Base-by-base conservation (phyloP, 2,329 filamentous ascomycete species). In the Beauveria pseudobassiana region DNA sequence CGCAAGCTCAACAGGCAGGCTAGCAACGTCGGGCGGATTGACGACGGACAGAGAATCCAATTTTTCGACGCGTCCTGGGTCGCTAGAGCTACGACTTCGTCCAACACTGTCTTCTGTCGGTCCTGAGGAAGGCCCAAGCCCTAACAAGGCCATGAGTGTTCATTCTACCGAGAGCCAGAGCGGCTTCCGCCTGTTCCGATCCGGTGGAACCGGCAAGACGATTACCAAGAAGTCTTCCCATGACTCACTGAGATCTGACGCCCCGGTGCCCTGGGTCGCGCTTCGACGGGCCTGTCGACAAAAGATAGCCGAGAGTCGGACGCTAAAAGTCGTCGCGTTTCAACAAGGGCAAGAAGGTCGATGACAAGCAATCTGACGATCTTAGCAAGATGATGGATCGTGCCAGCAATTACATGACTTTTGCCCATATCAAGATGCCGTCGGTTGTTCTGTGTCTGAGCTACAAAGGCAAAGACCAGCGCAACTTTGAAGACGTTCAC, bases 391-490 rank as follows among this genome's bases (percentile, higher is more conserved):
- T 99, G 95, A 93, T 99, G 76, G 87, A 86, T 59, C 88, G 95
- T 34, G 95, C 95, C 3, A 96, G 91, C 62, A 96, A 93, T 72
- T 99, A 96, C 77, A 97, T 97, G 92, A 97, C 95, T 0, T 87
- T 99, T 64, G 89, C 93, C 2, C 93, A 96, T 74, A 92, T 99
- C 74, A 95, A 92, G 74, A 91, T 99, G 70, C 91, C 93, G 2
- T 95, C 91, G 62, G 93, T 99, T 67, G 92, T 98, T 2, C 85
- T 99, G 40, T 99, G 95, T 72, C 82, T 99, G 30, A 96, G 90
- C 71, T 97, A 97, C 82, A 96, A 98, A 74, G 95, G 96, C 70
- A 96, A 92, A 73, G 91, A 93, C 50, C 91, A 96, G 66, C 91
- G 93, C 71, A 99, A 98, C 69, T 83, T 99, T 62, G 92, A 97